Conservation (phyloP, 2,329 filamentous ascomycete genomes). For the Pseudogymnoascus sp. region DNA sequence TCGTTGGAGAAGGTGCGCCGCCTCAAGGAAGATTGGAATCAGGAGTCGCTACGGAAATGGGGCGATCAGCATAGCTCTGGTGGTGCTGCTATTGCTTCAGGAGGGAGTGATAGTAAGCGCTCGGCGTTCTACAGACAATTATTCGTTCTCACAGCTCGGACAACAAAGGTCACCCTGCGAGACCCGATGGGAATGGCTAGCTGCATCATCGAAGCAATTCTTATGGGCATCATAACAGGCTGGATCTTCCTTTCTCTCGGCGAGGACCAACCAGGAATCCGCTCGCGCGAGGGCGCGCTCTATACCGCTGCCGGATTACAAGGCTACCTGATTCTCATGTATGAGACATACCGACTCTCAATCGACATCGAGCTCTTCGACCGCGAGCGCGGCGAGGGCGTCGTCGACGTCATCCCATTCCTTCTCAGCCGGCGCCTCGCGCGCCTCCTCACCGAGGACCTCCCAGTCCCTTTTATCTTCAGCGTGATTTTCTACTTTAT, state of each 20-base stretch:
- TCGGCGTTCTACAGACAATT: slow-evolving; percentile 56
- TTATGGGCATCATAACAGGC: slow-evolving; percentile 63
- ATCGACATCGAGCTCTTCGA: slow-evolving; percentile 71
- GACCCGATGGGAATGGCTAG: slow-evolving; percentile 70
- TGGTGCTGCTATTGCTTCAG: neutral
- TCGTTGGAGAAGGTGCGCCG: slow-evolving; percentile 52
- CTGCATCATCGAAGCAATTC: slow-evolving; percentile 59
- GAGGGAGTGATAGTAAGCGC: slow-evolving; percentile 23
- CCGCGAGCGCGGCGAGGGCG: slow-evolving; percentile 64
- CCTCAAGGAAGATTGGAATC: slow-evolving; percentile 55
- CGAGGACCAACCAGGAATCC: slow-evolving; percentile 60
- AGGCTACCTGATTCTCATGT: slow-evolving; percentile 67
- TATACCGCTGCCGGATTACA: slow-evolving; percentile 66
- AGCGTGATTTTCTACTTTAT: slow-evolving; percentile 70
- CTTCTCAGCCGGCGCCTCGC: slow-evolving; percentile 62
- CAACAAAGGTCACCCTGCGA: slow-evolving; percentile 63
- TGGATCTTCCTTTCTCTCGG: slow-evolving; percentile 64
- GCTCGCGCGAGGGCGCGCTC: slow-evolving; percentile 63
- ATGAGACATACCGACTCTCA: slow-evolving; percentile 67
- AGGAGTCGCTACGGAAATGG: slow-evolving; percentile 19
- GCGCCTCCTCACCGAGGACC: slow-evolving; percentile 60
- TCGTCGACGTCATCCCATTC: slow-evolving; percentile 61
- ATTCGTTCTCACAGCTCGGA: slow-evolving; percentile 57
- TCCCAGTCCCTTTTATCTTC: slow-evolving; percentile 65
- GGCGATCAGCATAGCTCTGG: slow-evolving; percentile 10